Percentiles rank a stretch among this genome's conserved stretches.
phyloP scores from a whole-genome alignment of 257 asterid species.

The Plantago elongata region DNA sequence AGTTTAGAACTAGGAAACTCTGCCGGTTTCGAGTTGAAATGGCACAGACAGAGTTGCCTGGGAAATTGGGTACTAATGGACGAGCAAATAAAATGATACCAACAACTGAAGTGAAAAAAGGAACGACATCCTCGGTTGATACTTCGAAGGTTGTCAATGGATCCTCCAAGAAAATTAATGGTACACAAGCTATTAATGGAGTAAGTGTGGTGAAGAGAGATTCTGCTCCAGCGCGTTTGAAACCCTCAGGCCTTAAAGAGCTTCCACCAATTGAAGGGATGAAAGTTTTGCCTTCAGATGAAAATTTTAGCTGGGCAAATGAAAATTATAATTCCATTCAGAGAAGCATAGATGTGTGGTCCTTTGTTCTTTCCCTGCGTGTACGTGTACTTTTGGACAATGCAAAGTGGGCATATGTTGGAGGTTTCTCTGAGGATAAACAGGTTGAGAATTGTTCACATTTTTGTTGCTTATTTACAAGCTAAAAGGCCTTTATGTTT shows the following conservation, averaged over 20 bases:
- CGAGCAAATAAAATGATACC: constrained; percentile 70
- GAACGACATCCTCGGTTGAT: constrained; percentile 27
- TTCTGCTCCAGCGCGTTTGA: constrained; percentile 26
- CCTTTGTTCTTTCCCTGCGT: constrained; percentile 83
- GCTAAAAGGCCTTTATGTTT: neutral
- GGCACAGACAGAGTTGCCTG: constrained; percentile 53
- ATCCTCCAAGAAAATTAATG: constrained; percentile 37
- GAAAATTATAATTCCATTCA: constrained; percentile 81
- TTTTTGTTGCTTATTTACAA: neutral
- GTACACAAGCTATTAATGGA: constrained; percentile 35
- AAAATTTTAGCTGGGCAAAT: constrained; percentile 93
- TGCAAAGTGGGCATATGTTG: constrained; percentile 66
- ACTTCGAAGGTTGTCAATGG: constrained; percentile 41
- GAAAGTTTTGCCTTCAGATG: constrained; percentile 85
- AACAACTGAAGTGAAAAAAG: constrained; percentile 45
- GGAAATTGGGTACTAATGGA: constrained; percentile 50
- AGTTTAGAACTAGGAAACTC: constrained; percentile 24
- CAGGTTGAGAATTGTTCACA: constrained; percentile 42
- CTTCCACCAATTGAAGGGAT: constrained; percentile 66
- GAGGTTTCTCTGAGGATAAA: constrained; percentile 85
- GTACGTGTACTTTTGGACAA: constrained; percentile 75
- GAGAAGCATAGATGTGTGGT: constrained; percentile 87
- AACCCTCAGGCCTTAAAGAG: constrained; percentile 26
- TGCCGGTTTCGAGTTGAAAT: constrained; percentile 32
- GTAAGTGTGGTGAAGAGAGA: constrained; percentile 47